Conservation (phyloP, 2,329 filamentous ascomycete species). For the Alternaria viburni region DNA sequence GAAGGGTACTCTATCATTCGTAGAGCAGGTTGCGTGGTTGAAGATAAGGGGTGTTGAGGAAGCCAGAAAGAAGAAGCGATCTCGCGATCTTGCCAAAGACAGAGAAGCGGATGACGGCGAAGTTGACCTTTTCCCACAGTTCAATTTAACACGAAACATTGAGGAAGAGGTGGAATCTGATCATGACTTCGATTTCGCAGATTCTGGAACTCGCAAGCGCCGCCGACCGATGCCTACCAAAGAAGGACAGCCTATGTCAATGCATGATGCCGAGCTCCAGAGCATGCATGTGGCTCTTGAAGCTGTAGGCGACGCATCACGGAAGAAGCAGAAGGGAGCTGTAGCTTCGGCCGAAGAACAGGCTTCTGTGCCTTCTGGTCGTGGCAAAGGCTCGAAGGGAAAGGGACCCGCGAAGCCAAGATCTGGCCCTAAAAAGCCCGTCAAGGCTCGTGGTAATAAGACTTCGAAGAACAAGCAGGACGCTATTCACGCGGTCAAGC, state of each 20-base stretch:
- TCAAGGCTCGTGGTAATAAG: not conserved
- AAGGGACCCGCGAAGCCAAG: constrained; percentile 10
- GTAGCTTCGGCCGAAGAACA: constrained; percentile 1
- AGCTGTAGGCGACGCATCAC: constrained; percentile 24
- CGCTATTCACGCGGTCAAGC: not conserved
- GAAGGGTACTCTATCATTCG: constrained; percentile 26
- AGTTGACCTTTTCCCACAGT: constrained; percentile 16
- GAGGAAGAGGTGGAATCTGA: constrained; percentile 16
- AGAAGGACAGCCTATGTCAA: constrained; percentile 7
- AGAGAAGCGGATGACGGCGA: constrained; percentile 17
- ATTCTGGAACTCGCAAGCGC: constrained; percentile 19
- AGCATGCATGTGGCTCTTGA: constrained; percentile 42
- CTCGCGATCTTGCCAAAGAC: constrained; percentile 19
- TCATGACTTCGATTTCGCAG: not conserved
- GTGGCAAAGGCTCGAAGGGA: constrained; percentile 9
- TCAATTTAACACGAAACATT: not conserved
- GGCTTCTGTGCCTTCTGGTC: not conserved
- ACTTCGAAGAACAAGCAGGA: too few relatives aligned
- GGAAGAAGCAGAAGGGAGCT: constrained; percentile 29
- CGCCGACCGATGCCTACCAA: constrained; percentile 21
- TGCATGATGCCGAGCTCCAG: constrained; percentile 36
- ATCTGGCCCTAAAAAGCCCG: not conserved
- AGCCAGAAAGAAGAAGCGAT: constrained; percentile 21
- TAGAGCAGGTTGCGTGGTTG: constrained; percentile 39
- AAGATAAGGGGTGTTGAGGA: constrained; percentile 28